These are phyloP conservation scores for Neoboletus brunneissimus DNA, from an alignment of 768 basidiomycete genomes.

Conservation along the genomic window DNA sequence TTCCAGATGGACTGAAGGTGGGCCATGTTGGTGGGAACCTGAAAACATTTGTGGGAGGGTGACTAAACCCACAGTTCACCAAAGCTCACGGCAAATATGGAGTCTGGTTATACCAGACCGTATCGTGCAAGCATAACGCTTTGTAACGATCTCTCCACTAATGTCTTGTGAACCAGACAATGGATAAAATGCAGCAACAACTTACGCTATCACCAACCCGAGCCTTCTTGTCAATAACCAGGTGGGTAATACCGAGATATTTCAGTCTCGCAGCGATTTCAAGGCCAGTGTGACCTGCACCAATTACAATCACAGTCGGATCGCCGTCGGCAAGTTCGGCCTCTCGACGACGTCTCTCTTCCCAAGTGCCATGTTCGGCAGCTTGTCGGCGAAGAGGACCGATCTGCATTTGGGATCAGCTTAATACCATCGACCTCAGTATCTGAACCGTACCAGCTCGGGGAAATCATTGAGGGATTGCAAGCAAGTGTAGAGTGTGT, in stretches of 20 bases:
- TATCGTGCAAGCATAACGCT: slow-evolving; percentile 52
- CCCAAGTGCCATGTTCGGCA: slow-evolving; percentile 59
- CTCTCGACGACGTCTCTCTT: slow-evolving; percentile 41
- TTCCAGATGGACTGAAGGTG: slow-evolving; percentile 47
- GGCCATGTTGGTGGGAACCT: slow-evolving; percentile 63
- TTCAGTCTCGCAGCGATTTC: slow-evolving; percentile 65
- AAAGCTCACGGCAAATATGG: slow-evolving; percentile 49
- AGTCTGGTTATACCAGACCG: slow-evolving; percentile 54
- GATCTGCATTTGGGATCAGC: slow-evolving; percentile 8
- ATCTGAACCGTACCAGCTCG: slow-evolving; percentile 36
- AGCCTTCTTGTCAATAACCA: slow-evolving; percentile 56
- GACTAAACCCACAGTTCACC: neutral
- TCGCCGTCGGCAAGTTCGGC: slow-evolving; percentile 44
- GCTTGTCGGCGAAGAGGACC: slow-evolving; percentile 43
- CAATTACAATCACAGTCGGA: slow-evolving; percentile 60
- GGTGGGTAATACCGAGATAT: slow-evolving; percentile 48
- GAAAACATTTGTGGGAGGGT: neutral
- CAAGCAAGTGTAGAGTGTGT: slow-evolving; percentile 57
- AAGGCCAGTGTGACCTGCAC: slow-evolving; percentile 68
- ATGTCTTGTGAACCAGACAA: neutral
- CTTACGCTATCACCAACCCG: slow-evolving; percentile 48
- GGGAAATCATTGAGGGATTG: slow-evolving; percentile 56
- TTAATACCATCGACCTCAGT: neutral
- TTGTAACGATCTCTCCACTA: slow-evolving; percentile 60
- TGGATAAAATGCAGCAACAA: neutral